These are phyloP conservation scores for Ceratocystis albifundus DNA, from an alignment of 2,329 filamentous ascomycete genomes.

Conservation along the genomic window DNA sequence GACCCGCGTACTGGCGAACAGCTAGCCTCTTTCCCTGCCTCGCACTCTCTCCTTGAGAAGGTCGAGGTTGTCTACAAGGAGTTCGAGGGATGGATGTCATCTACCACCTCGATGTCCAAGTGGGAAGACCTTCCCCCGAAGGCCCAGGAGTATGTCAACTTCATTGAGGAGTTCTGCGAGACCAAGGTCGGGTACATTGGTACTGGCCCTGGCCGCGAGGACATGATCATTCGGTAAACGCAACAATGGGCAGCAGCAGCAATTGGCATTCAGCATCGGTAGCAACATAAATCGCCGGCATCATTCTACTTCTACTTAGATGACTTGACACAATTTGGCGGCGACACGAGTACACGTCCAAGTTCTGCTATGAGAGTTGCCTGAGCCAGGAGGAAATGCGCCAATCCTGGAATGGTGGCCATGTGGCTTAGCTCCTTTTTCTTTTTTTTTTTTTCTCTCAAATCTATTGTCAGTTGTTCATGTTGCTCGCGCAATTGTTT, in stretches of 20 bases:
- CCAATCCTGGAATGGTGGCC: constrained; percentile 24
- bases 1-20: constrained; percentile 34
- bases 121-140: constrained; percentile 53
- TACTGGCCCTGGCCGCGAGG: constrained; percentile 52
- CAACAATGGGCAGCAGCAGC: not conserved
- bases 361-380: not conserved
- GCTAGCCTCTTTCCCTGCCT: constrained; percentile 53
- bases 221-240: constrained; percentile 41
- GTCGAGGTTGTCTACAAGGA: constrained; percentile 57
- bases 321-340: not conserved
- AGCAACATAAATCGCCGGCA: not conserved
- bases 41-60: constrained; percentile 45
- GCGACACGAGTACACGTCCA: not conserved
- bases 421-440: constrained; percentile 16
- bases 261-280: too few species aligned
- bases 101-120: constrained; percentile 47
- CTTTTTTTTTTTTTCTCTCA: too few species aligned
- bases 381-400: constrained; percentile 21
- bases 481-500: not conserved
- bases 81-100: constrained; percentile 56
- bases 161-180: constrained; percentile 54
- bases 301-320: not conserved
- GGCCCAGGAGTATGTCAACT: constrained; percentile 54
- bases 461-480: not conserved
- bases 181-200: constrained; percentile 50